Conservation (phyloP, 169 alveolate genomes). For the Neospora caninum region DNA sequence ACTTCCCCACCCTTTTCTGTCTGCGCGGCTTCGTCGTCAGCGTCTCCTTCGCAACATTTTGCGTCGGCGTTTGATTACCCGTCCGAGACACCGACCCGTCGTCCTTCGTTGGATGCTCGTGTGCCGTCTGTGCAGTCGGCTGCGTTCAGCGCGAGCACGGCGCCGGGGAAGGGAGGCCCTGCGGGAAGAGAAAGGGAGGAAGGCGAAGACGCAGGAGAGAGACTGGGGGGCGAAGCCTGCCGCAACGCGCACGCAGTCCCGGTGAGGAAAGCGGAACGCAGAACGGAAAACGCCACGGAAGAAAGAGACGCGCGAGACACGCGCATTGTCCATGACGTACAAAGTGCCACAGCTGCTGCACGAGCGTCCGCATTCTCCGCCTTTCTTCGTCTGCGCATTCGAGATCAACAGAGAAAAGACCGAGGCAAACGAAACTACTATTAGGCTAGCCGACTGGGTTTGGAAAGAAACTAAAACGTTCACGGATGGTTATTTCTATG, state of each 20-base stretch:
- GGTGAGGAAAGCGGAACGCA: not conserved
- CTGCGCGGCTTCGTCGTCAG: too few relatives aligned
- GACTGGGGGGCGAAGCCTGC: not conserved
- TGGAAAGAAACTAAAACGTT: too few relatives aligned
- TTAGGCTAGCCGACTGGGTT: too few relatives aligned
- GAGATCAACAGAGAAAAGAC: conserved; percentile 9
- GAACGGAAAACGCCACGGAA: not conserved
- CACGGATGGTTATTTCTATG: too few relatives aligned
- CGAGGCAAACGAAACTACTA: not conserved
- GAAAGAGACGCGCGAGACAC: not conserved
- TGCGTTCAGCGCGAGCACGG: not conserved
- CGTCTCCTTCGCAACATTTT: too few relatives aligned
- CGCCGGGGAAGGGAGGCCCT: not conserved
- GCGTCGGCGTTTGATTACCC: too few relatives aligned
- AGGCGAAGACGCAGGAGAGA: not conserved
- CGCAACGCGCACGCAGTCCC: not conserved
- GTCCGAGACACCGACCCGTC: too few relatives aligned
- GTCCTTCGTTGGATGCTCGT: too few relatives aligned
- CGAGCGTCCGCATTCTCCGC: not conserved
- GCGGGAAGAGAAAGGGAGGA: not conserved
- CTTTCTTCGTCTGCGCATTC: not conserved
- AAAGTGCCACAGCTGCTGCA: not conserved
- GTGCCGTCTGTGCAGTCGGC: too few relatives aligned
- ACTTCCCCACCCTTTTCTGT: too few relatives aligned
- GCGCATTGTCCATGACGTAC: not conserved